Evolutionary conservation across 495 filamentous ascomycete genomes (phyloP), one percentile per base, ranked within the genome.

Genomic region (Tirmania nivea): DNA sequence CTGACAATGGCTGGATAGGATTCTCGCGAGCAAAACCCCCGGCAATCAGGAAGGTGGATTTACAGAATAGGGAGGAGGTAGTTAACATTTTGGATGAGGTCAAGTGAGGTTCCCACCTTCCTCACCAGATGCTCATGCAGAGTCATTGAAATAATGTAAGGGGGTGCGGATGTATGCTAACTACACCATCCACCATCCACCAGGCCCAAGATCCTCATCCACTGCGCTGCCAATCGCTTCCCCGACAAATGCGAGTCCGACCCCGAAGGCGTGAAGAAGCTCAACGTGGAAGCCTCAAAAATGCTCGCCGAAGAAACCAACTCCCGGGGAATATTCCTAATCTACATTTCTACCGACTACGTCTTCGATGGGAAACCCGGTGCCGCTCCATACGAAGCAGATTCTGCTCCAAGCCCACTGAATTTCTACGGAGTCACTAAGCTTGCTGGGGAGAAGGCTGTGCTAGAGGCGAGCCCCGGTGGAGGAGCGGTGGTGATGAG

Each of bases 281-380:
- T 94, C 57, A 95, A 95, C 63, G 76, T 89, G 25, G 73, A 78
- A 34, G 54, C 85, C 10, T 77, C 83, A 14, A 69, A 71, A 34
- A 59, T 63, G 19, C 76, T 95, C 17, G 86, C 87, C 17, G 66
- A 73, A 34, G 70, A 78, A 35, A 81, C 83, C 60, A 73, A 77
- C 16, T 59, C 68, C 14, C 75, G 77, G 10, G 67, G 66, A n/a
- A 77, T 79, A 56, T 64, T 93, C 50, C 72, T 94, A 34, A 77
- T 94, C 63, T 94, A 94, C 71, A 93, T 95, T 63, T 90, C 84
- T 0, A 94, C 88, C 42, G 88, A 95, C 69, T 95, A 95, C 65
- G 86, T 95, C 47, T 95, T 95, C 63, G 69, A 86, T 1, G 88
- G 88, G 14, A 71, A 59, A 17, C 80, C 78, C 34, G 83, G 86